Evolutionary conservation across 1,284 basidiomycete species (phyloP).

Genomic region (Inonotus obliquus): DNA sequence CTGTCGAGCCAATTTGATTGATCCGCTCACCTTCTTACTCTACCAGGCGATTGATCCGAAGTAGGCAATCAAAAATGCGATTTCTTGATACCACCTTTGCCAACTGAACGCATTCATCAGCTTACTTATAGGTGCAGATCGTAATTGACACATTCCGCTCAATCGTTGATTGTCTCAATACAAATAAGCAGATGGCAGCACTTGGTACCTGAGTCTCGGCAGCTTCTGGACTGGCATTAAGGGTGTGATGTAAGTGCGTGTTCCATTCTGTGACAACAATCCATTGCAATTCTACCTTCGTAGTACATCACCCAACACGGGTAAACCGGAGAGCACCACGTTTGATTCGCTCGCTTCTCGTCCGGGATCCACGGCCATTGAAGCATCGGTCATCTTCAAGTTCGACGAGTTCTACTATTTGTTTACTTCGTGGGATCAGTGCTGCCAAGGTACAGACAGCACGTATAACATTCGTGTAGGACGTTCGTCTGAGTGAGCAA

Average conservation of each 20-base stretch:
- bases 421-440: conserved; percentile 53
- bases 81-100: conserved; percentile 17
- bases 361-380: conserved; percentile 20
- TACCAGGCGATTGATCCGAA: conserved; percentile 53
- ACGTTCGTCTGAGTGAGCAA: conserved; percentile 37
- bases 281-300: conserved; percentile 19
- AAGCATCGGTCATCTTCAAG: conserved; percentile 36
- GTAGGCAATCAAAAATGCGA: conserved; percentile 28
- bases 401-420: conserved; percentile 47
- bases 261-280: background rate
- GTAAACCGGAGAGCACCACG: conserved; percentile 19
- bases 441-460: conserved; percentile 46
- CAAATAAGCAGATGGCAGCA: conserved; percentile 3
- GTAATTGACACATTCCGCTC: background rate
- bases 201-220: conserved; percentile 19
- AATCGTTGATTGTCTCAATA: background rate
- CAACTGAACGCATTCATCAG: background rate
- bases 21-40: background rate
- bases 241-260: conserved; percentile 3
- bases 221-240: conserved; percentile 23
- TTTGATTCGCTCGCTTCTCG: conserved; percentile 23
- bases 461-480: conserved; percentile 59
- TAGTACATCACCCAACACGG: conserved; percentile 23
- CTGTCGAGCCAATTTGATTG: background rate
- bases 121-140: conserved; percentile 2